phyloP scores from a whole-genome alignment of 805 yeast genomes.

The Ogataea naganishii region DNA sequence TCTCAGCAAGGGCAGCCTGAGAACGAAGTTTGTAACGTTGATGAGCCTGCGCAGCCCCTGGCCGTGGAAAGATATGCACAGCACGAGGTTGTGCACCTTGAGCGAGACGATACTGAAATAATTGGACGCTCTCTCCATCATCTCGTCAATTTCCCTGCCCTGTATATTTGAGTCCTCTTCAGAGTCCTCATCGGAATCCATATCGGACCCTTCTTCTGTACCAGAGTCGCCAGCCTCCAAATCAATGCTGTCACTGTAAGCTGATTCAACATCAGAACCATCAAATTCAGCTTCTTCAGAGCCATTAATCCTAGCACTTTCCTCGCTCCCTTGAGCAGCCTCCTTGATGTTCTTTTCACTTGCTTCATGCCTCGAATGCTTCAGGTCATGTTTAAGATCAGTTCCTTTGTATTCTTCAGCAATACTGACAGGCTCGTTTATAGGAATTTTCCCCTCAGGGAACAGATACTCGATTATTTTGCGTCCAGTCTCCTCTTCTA shows the following conservation, averaged over 20 bases:
- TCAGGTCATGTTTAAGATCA: conserved; percentile 1
- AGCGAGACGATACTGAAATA: conserved; percentile 62
- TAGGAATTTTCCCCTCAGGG: conserved; percentile 29
- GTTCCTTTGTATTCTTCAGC: conserved; percentile 1
- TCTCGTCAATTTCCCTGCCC: conserved; percentile 31
- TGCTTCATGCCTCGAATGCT: not conserved
- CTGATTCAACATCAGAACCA: conserved; percentile 7
- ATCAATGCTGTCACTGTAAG: conserved; percentile 2
- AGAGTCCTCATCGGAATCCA: conserved; percentile 6
- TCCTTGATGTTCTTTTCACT: conserved; percentile 1
- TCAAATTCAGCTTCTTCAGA: conserved; percentile 7
- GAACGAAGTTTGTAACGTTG: conserved; percentile 66
- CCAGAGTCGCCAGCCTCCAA: conserved; percentile 6
- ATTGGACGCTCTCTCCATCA: conserved; percentile 69
- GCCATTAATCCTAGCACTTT: conserved; percentile 8
- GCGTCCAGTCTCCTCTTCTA: conserved; percentile 65
- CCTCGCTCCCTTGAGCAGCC: conserved; percentile 4
- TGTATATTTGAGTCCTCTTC: conserved; percentile 1
- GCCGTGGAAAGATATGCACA: conserved; percentile 72
- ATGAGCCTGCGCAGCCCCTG: conserved; percentile 59
- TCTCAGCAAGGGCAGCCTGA: conserved; percentile 54
- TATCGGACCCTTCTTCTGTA: conserved; percentile 2
- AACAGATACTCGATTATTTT: conserved; percentile 61
- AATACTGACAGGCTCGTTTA: not conserved
- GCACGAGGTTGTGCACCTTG: conserved; percentile 36